Conservation (phyloP, 169 alveolate genomes). For the Nephromyces sp. region DNA sequence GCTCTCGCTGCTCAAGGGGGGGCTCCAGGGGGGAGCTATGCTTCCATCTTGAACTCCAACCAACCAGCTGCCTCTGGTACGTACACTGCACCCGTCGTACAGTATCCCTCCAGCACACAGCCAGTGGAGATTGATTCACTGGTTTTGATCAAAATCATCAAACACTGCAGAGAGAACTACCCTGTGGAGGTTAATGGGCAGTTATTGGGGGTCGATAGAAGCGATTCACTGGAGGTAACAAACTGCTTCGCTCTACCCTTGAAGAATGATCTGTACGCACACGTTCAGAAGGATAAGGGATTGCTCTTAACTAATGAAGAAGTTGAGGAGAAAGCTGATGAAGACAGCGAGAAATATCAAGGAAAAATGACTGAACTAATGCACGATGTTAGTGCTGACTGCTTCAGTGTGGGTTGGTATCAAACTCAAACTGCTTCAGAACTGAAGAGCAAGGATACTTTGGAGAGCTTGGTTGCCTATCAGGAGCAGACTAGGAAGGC, state of each 20-base stretch:
- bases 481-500: constrained; percentile 57
- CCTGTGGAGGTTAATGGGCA: constrained; percentile 72
- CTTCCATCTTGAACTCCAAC: too few species aligned
- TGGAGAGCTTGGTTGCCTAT: constrained; percentile 55
- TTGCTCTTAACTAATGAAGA: constrained; percentile 42
- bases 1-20: too few species aligned
- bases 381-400: constrained; percentile 67
- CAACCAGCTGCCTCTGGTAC: too few species aligned
- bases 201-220: constrained; percentile 63
- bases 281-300: background rate
- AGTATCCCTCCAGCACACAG: too few species aligned
- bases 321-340: constrained; percentile 62
- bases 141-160: constrained; percentile 60
- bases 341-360: constrained; percentile 64
- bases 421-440: constrained; percentile 64
- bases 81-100: too few species aligned
- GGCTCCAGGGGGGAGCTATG: too few species aligned
- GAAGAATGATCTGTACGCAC: constrained; percentile 33
- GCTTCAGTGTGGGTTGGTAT: constrained; percentile 74
- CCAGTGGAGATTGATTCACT: constrained; percentile 29
- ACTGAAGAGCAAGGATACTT: constrained; percentile 54
- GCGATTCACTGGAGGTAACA: constrained; percentile 63
- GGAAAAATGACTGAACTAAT: constrained; percentile 63
- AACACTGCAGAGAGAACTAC: constrained; percentile 67
- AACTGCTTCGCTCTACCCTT: constrained; percentile 71